These are phyloP conservation scores for Hyphopichia pseudoburtonii DNA, from an alignment of 1,139 yeast genomes.

Conservation along the genomic window DNA sequence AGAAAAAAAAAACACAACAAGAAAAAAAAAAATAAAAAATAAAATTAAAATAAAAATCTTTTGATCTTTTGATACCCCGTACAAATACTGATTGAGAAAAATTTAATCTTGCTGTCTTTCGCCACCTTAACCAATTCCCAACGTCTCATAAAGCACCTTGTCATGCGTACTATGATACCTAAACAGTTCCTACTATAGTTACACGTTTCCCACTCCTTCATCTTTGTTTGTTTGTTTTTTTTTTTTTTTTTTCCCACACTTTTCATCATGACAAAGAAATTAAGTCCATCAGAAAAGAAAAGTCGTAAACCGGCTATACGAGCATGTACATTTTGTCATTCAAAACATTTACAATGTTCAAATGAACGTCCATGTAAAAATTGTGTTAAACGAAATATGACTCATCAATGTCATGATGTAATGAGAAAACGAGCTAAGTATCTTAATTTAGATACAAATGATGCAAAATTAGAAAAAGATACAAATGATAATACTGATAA, in stretches of 20 bases:
- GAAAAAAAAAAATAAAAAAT: no score
- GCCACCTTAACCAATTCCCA: no score
- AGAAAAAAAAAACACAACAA: no score
- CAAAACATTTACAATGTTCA: constrained; percentile 68
- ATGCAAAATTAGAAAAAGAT: not conserved
- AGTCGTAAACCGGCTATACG: constrained; percentile 60
- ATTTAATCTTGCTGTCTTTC: no score
- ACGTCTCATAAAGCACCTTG: no score
- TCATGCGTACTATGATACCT: no score
- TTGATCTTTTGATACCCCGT: no score
- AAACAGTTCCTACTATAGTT: no score
- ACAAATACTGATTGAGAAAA: no score
- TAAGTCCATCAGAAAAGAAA: constrained; percentile 52
- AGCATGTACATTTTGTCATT: constrained; percentile 72
- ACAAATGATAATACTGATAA: not conserved
- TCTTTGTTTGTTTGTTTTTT: not conserved
- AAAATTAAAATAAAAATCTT: no score
- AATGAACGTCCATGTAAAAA: constrained; percentile 66
- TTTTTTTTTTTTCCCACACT: not conserved
- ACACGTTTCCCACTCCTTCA: no score
- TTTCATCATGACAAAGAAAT: constrained; percentile 55
- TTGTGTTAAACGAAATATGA: constrained; percentile 62
- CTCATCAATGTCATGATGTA: constrained; percentile 57
- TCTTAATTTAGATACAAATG: constrained; percentile 14
- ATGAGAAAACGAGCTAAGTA: constrained; percentile 56